Evolutionary conservation across 169 alveolate genomes (phyloP).

Genomic region (Cryptosporidium canis): DNA sequence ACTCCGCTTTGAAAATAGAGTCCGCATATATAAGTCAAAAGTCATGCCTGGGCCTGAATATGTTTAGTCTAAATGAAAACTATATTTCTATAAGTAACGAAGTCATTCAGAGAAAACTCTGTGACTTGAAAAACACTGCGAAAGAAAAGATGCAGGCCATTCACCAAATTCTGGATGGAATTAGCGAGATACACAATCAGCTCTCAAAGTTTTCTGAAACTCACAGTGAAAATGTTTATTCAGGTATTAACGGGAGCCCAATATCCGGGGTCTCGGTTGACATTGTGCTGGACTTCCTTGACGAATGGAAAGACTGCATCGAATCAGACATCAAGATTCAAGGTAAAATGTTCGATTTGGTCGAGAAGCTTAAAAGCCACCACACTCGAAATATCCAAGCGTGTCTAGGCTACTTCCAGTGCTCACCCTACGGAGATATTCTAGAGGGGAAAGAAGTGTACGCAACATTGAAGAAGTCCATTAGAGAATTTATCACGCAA

Average conservation of each 20-base stretch:
- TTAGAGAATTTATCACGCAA: constrained; percentile 47
- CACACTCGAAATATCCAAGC: constrained; percentile 25
- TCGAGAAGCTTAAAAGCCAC: background rate
- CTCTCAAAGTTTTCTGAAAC: background rate
- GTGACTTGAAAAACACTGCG: background rate
- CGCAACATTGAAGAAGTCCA: background rate
- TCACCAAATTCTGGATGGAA: background rate
- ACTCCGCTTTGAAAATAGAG: constrained; percentile 18
- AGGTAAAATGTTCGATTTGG: background rate
- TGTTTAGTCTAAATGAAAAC: constrained; percentile 11
- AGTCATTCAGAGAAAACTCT: background rate
- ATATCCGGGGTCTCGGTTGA: constrained; percentile 4
- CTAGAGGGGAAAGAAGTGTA: constrained; percentile 6
- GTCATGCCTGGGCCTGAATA: background rate
- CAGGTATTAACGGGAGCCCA: background rate
- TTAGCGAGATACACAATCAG: background rate
- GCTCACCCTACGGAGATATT: constrained; percentile 54
- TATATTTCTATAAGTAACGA: background rate
- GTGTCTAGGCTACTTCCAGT: constrained; percentile 54
- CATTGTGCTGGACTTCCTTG: constrained; percentile 29
- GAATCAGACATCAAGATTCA: constrained; percentile 49
- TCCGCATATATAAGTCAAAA: constrained; percentile 19
- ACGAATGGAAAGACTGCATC: constrained; percentile 23
- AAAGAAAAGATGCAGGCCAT: constrained; percentile 2
- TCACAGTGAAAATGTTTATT: background rate